phyloP scores from a whole-genome alignment of 192 early-diverging fungal genomes.

The Rhizoclosmatium globosum region DNA sequence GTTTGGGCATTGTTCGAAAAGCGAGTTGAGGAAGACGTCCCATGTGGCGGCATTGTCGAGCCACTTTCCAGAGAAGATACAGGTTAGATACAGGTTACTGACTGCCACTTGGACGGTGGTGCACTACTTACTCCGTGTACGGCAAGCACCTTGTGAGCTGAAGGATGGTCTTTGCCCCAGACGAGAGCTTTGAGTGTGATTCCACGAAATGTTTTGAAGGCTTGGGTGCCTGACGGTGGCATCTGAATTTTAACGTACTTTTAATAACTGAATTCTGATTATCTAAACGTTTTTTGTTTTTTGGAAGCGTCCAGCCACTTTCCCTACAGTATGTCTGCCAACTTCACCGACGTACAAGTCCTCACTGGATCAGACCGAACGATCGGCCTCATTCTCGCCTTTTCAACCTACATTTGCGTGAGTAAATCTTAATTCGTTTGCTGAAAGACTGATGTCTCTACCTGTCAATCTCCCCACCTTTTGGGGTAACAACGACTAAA shows the following conservation, averaged over 20 bases:
- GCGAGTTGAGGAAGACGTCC: slow-evolving; percentile 21
- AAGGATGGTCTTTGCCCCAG: not conserved
- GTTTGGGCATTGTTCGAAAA: not conserved
- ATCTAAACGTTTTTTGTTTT: no score
- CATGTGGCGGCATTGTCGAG: slow-evolving; percentile 45
- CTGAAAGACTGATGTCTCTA: no score
- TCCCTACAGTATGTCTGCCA: not conserved
- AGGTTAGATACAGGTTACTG: no score
- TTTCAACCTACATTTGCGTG: slow-evolving; percentile 9
- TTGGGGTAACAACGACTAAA: no score
- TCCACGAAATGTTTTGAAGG: slow-evolving; percentile 20
- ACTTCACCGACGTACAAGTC: not conserved
- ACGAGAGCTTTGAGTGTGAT: not conserved
- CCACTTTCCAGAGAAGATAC: slow-evolving; percentile 18
- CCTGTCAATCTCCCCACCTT: no score
- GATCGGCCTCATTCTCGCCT: slow-evolving; percentile 4
- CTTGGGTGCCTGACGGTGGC: no score
- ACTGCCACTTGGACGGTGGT: not conserved
- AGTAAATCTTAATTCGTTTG: not conserved
- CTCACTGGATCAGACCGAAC: not conserved
- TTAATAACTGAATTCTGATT: no score
- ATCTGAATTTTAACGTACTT: no score
- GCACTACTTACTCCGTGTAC: slow-evolving; percentile 36
- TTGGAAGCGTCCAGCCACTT: no score
- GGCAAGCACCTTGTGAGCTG: slow-evolving; percentile 27